A percentile compares a stretch with the other conserved stretches of the same genome.
Conservation (phyloP, 2,329 filamentous ascomycete species). For the Penicillium sp. region DNA sequence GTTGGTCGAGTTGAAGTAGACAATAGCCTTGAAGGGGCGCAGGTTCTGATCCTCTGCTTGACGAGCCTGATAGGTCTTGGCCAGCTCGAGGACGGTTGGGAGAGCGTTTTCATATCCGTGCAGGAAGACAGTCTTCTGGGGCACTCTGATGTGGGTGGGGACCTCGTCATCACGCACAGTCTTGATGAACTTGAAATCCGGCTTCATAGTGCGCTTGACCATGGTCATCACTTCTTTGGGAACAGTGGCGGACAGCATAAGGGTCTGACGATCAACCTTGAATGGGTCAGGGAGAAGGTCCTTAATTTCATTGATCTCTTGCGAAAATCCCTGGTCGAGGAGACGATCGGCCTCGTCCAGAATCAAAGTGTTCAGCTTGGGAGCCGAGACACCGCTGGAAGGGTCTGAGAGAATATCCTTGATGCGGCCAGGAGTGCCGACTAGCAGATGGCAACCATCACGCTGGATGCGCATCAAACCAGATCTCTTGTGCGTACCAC, state of each 20-base stretch:
- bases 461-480: slow-evolving; percentile 70
- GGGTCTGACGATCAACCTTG: slow-evolving; percentile 76
- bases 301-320: slow-evolving; percentile 66
- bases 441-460: slow-evolving; percentile 82
- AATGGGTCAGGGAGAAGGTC: slow-evolving; percentile 63
- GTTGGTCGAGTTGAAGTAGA: slow-evolving; percentile 83
- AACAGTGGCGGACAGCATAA: slow-evolving; percentile 95
- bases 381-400: slow-evolving; percentile 64
- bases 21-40: slow-evolving; percentile 88
- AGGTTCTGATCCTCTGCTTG: slow-evolving; percentile 41
- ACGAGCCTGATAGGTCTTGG: slow-evolving; percentile 61
- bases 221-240: slow-evolving; percentile 79
- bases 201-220: slow-evolving; percentile 76
- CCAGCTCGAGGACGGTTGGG: slow-evolving; percentile 76
- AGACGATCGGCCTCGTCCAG: slow-evolving; percentile 71
- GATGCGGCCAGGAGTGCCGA: slow-evolving; percentile 88
- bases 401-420: slow-evolving; percentile 76
- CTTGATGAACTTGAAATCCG: slow-evolving; percentile 84
- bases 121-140: slow-evolving; percentile 73
- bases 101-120: slow-evolving; percentile 73
- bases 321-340: slow-evolving; percentile 69
- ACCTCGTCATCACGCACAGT: slow-evolving; percentile 81
- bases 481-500: slow-evolving; percentile 76
- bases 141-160: slow-evolving; percentile 82
- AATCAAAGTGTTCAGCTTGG: slow-evolving; percentile 62